Conservation (phyloP, 2,329 filamentous ascomycete species). For the Thelonectria discophora region DNA sequence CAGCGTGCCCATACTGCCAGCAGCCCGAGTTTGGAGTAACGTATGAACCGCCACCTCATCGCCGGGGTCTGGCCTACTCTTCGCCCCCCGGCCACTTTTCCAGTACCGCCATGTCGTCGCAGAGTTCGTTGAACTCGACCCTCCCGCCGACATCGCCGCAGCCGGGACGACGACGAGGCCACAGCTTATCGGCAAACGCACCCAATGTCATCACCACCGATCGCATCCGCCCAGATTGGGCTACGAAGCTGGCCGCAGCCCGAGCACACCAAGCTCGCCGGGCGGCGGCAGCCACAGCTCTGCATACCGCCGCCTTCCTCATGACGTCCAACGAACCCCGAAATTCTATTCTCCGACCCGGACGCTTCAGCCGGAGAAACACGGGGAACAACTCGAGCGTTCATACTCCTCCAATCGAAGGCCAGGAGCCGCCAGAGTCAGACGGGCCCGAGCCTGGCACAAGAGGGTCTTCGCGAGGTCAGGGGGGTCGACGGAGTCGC, state of each 20-base stretch:
- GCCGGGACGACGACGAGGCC: constrained; percentile 57
- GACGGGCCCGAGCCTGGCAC: constrained; percentile 41
- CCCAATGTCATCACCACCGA: constrained; percentile 93
- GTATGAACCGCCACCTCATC: constrained; percentile 88
- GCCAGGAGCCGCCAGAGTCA: constrained; percentile 21
- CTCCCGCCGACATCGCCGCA: constrained; percentile 53
- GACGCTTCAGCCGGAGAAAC: constrained; percentile 67
- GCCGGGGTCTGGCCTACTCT: constrained; percentile 79
- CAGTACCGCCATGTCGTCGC: constrained; percentile 83
- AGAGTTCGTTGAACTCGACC: constrained; percentile 76
- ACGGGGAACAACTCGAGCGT: constrained; percentile 50
- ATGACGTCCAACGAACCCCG: constrained; percentile 72
- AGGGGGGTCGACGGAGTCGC: constrained; percentile 55
- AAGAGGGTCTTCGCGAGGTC: constrained; percentile 32
- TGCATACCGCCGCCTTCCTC: constrained; percentile 94
- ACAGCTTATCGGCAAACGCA: constrained; percentile 80
- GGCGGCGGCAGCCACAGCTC: constrained; percentile 89
- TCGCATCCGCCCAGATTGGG: constrained; percentile 92
- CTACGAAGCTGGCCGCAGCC: constrained; percentile 85
- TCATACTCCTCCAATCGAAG: constrained; percentile 42
- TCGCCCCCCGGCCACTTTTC: constrained; percentile 51
- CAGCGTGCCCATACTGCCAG: constrained; percentile 93
- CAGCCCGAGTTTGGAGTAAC: constrained; percentile 97
- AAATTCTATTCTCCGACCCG: constrained; percentile 52
- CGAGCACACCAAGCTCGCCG: constrained; percentile 85